Conservation (phyloP, 495 filamentous ascomycete genomes). For the Neurospora tetrasperma region DNA sequence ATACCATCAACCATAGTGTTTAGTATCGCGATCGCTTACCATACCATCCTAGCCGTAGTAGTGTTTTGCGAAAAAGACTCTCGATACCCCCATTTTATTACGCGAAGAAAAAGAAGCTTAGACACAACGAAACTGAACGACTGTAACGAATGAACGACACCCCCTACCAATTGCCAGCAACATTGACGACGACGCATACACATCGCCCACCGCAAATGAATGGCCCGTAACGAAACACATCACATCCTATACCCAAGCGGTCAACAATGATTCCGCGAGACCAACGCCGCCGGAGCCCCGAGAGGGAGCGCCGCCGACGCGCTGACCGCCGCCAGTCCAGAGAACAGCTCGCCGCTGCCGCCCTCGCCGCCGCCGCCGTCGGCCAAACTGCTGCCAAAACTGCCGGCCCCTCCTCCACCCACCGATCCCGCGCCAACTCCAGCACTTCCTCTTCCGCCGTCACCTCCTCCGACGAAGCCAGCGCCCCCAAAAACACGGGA, state of each 20-base stretch:
- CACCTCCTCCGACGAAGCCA: slow-evolving; percentile 37
- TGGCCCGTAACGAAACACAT: slow-evolving; percentile 12
- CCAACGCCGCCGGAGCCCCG: slow-evolving; percentile 39
- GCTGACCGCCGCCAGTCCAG: slow-evolving; percentile 35
- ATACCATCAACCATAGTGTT: background rate
- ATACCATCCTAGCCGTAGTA: background rate
- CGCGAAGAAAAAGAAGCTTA: background rate
- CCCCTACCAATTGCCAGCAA: background rate
- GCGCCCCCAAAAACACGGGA: slow-evolving; percentile 31
- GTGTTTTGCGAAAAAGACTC: background rate
- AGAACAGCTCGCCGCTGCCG: slow-evolving; percentile 34
- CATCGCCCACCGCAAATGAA: slow-evolving; percentile 13
- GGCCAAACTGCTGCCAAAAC: slow-evolving; percentile 17
- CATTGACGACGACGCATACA: background rate
- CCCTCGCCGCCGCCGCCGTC: slow-evolving; percentile 17
- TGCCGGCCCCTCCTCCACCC: slow-evolving; percentile 15
- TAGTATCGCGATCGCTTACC: background rate
- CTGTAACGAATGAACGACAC: slow-evolving; percentile 5
- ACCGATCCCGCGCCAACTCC: slow-evolving; percentile 28
- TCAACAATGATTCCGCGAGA: slow-evolving; percentile 30
- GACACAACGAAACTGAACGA: background rate
- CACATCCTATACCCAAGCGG: slow-evolving; percentile 8
- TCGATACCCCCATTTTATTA: background rate
- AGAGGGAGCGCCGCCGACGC: slow-evolving; percentile 39
- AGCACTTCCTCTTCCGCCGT: slow-evolving; percentile 30